Percentiles rank a stretch among this genome's conserved stretches.
Evolutionary conservation across 257 asterid genomes (phyloP).

Genomic region (Rubia yunnanensis): DNA sequence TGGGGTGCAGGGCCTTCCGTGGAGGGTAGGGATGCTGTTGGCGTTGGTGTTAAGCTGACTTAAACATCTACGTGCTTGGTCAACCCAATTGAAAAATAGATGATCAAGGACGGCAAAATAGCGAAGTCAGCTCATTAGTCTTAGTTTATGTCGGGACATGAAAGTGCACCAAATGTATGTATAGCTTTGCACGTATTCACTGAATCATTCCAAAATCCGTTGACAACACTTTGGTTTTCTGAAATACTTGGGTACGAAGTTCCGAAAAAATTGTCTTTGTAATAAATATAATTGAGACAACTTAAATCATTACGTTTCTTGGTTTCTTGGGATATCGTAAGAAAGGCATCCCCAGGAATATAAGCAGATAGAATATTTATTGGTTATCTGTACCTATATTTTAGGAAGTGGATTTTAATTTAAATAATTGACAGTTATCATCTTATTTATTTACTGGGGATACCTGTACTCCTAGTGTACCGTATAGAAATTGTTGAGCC

Average conservation of each 20-base stretch:
- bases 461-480: no score
- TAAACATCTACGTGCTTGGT: not conserved
- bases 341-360: no score
- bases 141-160: not conserved
- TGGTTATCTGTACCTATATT: no score
- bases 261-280: not conserved
- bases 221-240: not conserved
- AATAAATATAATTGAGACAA: not conserved
- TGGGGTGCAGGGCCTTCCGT: not conserved
- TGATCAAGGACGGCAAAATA: not conserved
- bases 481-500: no score
- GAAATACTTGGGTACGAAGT: not conserved
- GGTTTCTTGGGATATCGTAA: no score
- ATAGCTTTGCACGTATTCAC: not conserved
- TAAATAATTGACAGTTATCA: no score
- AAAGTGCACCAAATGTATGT: conserved; percentile 4
- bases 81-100: not conserved
- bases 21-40: not conserved
- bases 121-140: not conserved
- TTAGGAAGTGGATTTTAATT: no score
- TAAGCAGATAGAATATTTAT: no score
- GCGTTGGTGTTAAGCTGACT: not conserved
- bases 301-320: no score
- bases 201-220: not conserved
- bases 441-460: no score